These are phyloP conservation scores for Ogataea ramenticola DNA, from an alignment of 805 yeast species.

Conservation along the genomic window DNA sequence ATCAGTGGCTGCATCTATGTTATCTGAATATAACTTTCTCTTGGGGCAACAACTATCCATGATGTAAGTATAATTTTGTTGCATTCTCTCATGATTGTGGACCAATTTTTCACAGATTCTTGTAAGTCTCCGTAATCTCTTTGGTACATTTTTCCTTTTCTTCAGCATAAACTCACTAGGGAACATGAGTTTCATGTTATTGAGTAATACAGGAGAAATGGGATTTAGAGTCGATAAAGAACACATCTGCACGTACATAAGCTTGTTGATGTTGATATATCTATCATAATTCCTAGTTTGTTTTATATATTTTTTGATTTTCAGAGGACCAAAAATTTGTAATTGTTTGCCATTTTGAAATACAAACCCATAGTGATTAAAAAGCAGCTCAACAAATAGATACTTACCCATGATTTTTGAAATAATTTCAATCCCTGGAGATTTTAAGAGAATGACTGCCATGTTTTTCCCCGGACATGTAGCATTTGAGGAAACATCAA, in stretches of 20 bases:
- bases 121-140: conserved; percentile 16
- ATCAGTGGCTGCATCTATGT: conserved; percentile 27
- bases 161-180: conserved; percentile 5
- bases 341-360: background rate
- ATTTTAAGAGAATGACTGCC: conserved; percentile 33
- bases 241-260: conserved; percentile 20
- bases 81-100: conserved; percentile 24
- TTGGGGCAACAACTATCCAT: conserved; percentile 24
- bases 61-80: conserved; percentile 29
- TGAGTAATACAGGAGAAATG: conserved; percentile 10
- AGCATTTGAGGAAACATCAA: conserved; percentile 19
- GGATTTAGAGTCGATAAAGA: conserved; percentile 14
- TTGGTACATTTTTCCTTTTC: conserved; percentile 9
- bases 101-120: conserved; percentile 17
- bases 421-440: conserved; percentile 35
- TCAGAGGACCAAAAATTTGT: background rate
- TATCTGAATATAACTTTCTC: conserved; percentile 6
- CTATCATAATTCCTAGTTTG: background rate
- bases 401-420: conserved; percentile 32
- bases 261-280: conserved; percentile 10
- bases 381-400: conserved; percentile 31
- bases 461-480: conserved; percentile 30
- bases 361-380: conserved; percentile 27
- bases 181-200: conserved; percentile 7
- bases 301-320: background rate